Conservation (phyloP, 2,329 filamentous ascomycete species). For the Aspergillus arachidicola region DNA sequence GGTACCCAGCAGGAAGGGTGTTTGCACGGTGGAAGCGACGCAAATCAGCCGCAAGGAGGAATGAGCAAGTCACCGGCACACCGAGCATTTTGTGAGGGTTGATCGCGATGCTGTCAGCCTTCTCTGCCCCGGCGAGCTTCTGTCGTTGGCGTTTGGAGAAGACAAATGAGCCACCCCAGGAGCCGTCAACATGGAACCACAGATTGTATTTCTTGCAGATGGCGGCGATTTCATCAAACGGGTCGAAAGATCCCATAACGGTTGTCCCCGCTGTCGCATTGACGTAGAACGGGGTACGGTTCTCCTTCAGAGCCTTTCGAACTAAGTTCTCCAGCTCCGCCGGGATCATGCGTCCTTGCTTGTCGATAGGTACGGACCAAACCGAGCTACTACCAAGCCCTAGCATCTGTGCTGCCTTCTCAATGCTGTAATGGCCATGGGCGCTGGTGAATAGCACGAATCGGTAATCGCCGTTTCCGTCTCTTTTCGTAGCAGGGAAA, state of each 20-base stretch:
- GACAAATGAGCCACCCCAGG: constrained; percentile 83
- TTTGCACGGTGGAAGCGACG: constrained; percentile 79
- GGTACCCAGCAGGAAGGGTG: constrained; percentile 82
- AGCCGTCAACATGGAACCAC: constrained; percentile 93
- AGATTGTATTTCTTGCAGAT: constrained; percentile 73
- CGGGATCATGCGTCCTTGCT: constrained; percentile 70
- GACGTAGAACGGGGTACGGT: constrained; percentile 86
- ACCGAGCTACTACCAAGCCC: constrained; percentile 79
- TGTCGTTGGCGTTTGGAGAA: constrained; percentile 68
- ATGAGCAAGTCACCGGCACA: constrained; percentile 86
- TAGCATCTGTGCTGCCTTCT: constrained; percentile 90
- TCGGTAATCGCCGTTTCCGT: constrained; percentile 64
- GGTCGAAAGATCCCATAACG: constrained; percentile 86
- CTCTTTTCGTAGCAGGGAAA: constrained; percentile 74
- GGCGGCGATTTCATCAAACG: constrained; percentile 68
- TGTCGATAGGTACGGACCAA: constrained; percentile 73
- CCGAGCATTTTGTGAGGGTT: constrained; percentile 99
- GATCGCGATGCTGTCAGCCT: constrained; percentile 80
- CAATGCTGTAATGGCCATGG: constrained; percentile 92
- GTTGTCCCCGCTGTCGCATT: constrained; percentile 96
- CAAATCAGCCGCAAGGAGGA: constrained; percentile 78
- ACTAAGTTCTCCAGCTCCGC: constrained; percentile 66
- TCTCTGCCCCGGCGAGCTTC: constrained; percentile 70
- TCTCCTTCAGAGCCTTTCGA: constrained; percentile 61
- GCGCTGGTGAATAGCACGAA: constrained; percentile 87